Percentiles rank a stretch among this genome's conserved stretches.
Evolutionary conservation across 2,329 filamentous ascomycete genomes (phyloP).

Genomic region (Taxawa tesnikishii): DNA sequence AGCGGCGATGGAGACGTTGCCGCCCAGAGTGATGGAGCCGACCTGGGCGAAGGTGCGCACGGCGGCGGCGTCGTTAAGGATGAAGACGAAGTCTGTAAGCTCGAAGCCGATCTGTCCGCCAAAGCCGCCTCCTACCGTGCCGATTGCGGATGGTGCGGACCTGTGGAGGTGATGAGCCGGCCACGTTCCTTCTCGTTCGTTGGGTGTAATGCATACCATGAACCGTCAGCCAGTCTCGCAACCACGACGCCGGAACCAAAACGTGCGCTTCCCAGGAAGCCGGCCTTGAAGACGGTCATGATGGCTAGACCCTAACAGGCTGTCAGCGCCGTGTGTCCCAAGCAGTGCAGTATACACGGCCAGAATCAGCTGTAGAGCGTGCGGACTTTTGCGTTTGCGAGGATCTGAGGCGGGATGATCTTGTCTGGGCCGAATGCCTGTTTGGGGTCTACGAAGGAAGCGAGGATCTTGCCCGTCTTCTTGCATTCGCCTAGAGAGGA

Average conservation of each 20-base stretch:
- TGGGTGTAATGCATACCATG: conserved; percentile 36
- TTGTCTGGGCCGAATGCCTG: conserved; percentile 95
- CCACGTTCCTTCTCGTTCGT: not conserved
- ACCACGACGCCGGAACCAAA: conserved; percentile 77
- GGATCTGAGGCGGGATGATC: conserved; percentile 81
- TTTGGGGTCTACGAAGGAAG: conserved; percentile 85
- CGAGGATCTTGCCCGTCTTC: conserved; percentile 91
- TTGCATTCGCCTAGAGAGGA: conserved; percentile 71
- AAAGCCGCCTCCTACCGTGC: conserved; percentile 68
- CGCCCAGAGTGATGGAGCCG: conserved; percentile 82
- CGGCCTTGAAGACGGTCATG: conserved; percentile 76
- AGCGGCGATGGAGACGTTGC: conserved; percentile 91
- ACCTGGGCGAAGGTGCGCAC: conserved; percentile 91
- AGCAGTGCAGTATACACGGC: no score
- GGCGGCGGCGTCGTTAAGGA: conserved; percentile 80
- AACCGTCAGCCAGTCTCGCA: conserved; percentile 62
- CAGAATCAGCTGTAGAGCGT: no score
- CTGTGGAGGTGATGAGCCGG: conserved; percentile 6
- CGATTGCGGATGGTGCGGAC: conserved; percentile 69
- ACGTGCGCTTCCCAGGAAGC: conserved; percentile 70
- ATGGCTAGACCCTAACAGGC: conserved; percentile 69
- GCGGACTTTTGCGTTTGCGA: conserved; percentile 84
- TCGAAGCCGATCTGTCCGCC: conserved; percentile 82
- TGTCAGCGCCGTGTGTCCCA: no score
- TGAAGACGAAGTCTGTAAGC: conserved; percentile 92